Percentiles rank a stretch among this genome's conserved stretches.
These are phyloP conservation scores for Mimosa pudica DNA, from an alignment of 306 rosid genomes.

Conservation along the genomic window DNA sequence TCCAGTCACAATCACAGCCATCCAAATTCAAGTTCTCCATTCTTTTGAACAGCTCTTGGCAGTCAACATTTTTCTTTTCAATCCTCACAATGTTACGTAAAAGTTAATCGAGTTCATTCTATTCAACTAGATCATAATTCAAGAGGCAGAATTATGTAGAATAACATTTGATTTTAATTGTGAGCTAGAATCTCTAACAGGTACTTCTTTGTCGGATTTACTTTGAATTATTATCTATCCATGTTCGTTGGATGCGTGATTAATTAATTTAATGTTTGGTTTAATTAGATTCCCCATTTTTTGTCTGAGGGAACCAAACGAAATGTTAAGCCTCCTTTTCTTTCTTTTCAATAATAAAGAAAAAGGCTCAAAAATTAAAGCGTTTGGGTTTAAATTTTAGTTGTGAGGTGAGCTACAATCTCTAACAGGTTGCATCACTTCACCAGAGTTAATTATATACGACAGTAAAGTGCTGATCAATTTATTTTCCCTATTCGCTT, in stretches of 20 bases:
- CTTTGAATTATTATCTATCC: background rate
- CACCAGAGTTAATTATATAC: conserved; percentile 1
- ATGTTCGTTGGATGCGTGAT: background rate
- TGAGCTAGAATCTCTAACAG: background rate
- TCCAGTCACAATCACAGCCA: too few species aligned
- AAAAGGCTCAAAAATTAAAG: background rate
- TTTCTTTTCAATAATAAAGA: background rate
- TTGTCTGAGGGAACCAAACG: conserved; percentile 13
- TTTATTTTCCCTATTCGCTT: background rate
- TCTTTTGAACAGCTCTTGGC: too few species aligned
- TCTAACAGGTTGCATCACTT: conserved; percentile 4
- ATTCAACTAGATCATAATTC: background rate
- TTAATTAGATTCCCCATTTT: background rate
- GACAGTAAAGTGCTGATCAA: background rate
- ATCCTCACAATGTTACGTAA: background rate
- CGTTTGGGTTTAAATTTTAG: background rate
- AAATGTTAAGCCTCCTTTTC: background rate
- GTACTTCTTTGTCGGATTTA: background rate
- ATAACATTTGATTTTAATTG: background rate
- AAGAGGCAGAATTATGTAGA: background rate
- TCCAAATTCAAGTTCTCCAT: too few species aligned
- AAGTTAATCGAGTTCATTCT: background rate
- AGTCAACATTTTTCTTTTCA: too few species aligned
- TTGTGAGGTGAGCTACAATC: background rate
- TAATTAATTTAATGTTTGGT: background rate